Percentiles rank a stretch among this genome's conserved stretches.
phyloP scores from a whole-genome alignment of 306 rosid species.

The Betula pendula region DNA sequence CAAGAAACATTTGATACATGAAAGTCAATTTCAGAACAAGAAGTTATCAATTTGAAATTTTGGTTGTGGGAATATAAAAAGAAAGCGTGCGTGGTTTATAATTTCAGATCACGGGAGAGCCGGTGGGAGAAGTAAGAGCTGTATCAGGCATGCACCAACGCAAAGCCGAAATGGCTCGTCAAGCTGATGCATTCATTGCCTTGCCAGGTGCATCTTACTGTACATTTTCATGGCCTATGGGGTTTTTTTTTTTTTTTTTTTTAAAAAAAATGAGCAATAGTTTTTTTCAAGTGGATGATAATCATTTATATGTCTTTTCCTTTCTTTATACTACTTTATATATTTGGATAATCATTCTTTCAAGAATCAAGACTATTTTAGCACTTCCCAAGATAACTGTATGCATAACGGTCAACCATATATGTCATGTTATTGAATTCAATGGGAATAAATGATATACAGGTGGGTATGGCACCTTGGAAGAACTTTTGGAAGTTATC shows the following conservation, averaged over 20 bases:
- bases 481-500: slow-evolving; percentile 82
- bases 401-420: background rate
- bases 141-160: slow-evolving; percentile 96
- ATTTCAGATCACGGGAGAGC: slow-evolving; percentile 76
- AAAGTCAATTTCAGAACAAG: too few relatives aligned
- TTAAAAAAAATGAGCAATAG: background rate
- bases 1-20: background rate
- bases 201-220: slow-evolving; percentile 57
- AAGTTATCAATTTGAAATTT: background rate
- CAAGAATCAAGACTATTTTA: background rate
- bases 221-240: too few relatives aligned
- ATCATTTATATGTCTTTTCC: background rate
- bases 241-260: too few relatives aligned
- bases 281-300: background rate
- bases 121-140: slow-evolving; percentile 84
- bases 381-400: slow-evolving; percentile 9
- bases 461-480: slow-evolving; percentile 97
- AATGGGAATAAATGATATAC: background rate
- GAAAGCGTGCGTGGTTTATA: background rate
- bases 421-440: background rate
- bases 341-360: background rate
- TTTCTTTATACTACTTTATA: background rate
- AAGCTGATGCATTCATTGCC: slow-evolving; percentile 93
- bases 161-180: slow-evolving; percentile 93
- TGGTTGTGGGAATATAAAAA: background rate